Percentiles rank a stretch among this genome's conserved stretches.
Evolutionary conservation across 2,329 filamentous ascomycete species (phyloP).

Genomic region (Daldinia eschscholtzii): DNA sequence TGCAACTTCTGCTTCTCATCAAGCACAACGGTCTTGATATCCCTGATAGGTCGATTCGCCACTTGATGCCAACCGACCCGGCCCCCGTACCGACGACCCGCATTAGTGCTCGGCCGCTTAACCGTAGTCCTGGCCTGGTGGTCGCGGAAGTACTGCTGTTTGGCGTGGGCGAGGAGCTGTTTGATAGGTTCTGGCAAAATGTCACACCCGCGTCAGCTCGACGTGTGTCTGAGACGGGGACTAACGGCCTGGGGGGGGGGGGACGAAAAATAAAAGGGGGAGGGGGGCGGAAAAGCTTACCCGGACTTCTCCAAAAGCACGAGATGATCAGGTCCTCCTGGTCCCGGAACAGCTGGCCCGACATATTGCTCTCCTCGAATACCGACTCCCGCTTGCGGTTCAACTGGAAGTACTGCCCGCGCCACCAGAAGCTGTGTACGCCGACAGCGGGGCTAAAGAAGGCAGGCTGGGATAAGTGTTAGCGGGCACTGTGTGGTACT

Average conservation of each 20-base stretch:
- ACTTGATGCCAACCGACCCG: constrained; percentile 67
- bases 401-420: constrained; percentile 64
- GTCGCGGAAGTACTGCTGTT: constrained; percentile 64
- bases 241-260: background rate
- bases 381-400: constrained; percentile 61
- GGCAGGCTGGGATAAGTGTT: constrained; percentile 55
- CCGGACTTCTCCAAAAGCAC: constrained; percentile 65
- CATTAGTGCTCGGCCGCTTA: constrained; percentile 62
- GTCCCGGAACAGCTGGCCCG: constrained; percentile 60
- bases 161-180: constrained; percentile 65
- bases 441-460: constrained; percentile 68
- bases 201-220: constrained; percentile 18
- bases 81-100: constrained; percentile 58
- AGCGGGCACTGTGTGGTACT: constrained; percentile 6
- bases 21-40: constrained; percentile 81
- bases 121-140: constrained; percentile 70
- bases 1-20: constrained; percentile 74
- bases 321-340: constrained; percentile 66
- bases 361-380: constrained; percentile 53
- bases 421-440: constrained; percentile 67
- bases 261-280: background rate
- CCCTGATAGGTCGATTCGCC: constrained; percentile 73
- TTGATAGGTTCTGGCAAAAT: constrained; percentile 64
- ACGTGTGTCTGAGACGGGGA: background rate
- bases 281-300: constrained; percentile 34